Evolutionary conservation across 176 grass and related monocot species (phyloP).

Genomic region (Tillandsia leiboldiana): DNA sequence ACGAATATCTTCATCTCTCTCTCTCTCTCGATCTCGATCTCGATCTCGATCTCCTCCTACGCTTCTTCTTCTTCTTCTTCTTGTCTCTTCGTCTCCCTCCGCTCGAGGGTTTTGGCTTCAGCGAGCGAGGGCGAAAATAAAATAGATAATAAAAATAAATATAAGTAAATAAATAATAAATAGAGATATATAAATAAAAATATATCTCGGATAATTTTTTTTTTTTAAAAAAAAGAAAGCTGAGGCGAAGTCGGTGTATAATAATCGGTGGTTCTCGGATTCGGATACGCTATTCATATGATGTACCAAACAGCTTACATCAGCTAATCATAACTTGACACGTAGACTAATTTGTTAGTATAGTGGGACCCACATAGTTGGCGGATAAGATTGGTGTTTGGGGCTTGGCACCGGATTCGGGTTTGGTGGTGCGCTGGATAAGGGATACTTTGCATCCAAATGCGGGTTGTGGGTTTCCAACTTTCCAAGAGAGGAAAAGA

Average conservation of each 20-base stretch:
- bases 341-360: background rate
- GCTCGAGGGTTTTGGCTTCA: slow-evolving; percentile 26
- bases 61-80: background rate
- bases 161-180: background rate
- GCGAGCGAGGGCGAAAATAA: background rate
- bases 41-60: background rate
- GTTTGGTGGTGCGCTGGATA: background rate
- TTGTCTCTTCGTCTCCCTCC: slow-evolving; percentile 1
- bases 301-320: background rate
- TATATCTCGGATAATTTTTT: too few relatives aligned
- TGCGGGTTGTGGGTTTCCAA: background rate
- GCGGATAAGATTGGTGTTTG: background rate
- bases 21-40: slow-evolving; percentile 19
- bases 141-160: background rate
- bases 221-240: too few relatives aligned
- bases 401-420: background rate
- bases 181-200: background rate
- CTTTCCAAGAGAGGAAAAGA: background rate
- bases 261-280: background rate
- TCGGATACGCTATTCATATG: background rate
- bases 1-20: slow-evolving; percentile 75
- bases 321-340: background rate
- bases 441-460: background rate
- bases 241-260: background rate
- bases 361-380: background rate